phyloP scores from a whole-genome alignment of 495 filamentous ascomycete species.

The Daldinia vernicosa region DNA sequence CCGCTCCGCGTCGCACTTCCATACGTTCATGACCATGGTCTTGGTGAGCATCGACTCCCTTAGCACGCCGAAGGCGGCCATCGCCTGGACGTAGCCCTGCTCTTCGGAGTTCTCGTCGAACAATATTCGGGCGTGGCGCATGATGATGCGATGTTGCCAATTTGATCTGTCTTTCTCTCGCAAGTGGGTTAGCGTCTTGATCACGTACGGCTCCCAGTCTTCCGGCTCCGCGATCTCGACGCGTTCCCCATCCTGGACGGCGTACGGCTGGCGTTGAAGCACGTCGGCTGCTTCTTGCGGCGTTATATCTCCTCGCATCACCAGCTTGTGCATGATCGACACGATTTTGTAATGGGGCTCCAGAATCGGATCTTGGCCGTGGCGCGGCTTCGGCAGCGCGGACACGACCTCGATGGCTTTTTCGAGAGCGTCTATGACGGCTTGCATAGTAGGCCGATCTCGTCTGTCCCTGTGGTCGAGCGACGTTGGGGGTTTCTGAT shows the following conservation, averaged over 20 bases:
- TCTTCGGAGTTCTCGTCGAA: slow-evolving; percentile 59
- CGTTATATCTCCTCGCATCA: slow-evolving; percentile 58
- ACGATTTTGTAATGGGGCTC: slow-evolving; percentile 97
- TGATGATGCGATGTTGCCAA: slow-evolving; percentile 96
- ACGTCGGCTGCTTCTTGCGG: slow-evolving; percentile 54
- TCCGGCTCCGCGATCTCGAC: slow-evolving; percentile 59
- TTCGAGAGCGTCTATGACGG: slow-evolving; percentile 67
- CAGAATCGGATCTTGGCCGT: slow-evolving; percentile 84
- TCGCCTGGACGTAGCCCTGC: slow-evolving; percentile 52
- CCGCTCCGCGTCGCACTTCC: slow-evolving; percentile 93
- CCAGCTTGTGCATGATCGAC: slow-evolving; percentile 85
- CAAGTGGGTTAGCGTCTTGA: slow-evolving; percentile 75
- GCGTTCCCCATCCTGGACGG: slow-evolving; percentile 49
- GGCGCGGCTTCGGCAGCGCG: slow-evolving; percentile 76
- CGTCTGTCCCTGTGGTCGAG: slow-evolving; percentile 55
- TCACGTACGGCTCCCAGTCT: slow-evolving; percentile 78
- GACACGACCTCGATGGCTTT: slow-evolving; percentile 72
- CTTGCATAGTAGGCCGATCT: slow-evolving; percentile 60
- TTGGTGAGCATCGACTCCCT: slow-evolving; percentile 92
- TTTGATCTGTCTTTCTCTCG: slow-evolving; percentile 90
- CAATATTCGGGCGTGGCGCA: slow-evolving; percentile 77
- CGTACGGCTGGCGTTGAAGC: slow-evolving; percentile 58
- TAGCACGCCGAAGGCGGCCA: slow-evolving; percentile 76
- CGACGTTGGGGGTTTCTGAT: slow-evolving; percentile 64
- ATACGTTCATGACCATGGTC: slow-evolving; percentile 93